Percentiles rank a stretch among this genome's conserved stretches.
Evolutionary conservation across 495 filamentous ascomycete species (phyloP).

Genomic region (Massariosphaeria phaeospora): DNA sequence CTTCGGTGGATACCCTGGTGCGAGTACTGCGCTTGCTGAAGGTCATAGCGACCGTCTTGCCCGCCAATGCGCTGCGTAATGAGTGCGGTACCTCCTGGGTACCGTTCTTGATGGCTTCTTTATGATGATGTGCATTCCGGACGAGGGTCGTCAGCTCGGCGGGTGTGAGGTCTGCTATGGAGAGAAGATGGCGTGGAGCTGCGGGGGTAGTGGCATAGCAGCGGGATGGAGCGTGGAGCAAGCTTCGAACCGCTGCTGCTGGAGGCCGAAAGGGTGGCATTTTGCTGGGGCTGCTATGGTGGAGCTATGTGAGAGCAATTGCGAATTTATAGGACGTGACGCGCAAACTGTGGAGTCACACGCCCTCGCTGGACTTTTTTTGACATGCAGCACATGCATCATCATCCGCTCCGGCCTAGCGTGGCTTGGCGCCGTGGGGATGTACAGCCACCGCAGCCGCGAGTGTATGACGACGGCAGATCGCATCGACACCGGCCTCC

Average conservation of each 20-base stretch:
- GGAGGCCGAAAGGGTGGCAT: slow-evolving; percentile 28
- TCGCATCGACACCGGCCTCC: not conserved
- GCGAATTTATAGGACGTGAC: slow-evolving; percentile 8
- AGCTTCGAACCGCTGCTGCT: slow-evolving; percentile 23
- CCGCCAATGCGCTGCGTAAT: slow-evolving; percentile 54
- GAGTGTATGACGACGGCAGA: not conserved
- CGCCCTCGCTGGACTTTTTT: not conserved
- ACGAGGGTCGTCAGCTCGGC: slow-evolving; percentile 76
- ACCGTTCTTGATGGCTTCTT: slow-evolving; percentile 65
- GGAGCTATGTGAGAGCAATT: slow-evolving; percentile 17
- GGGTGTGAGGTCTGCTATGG: slow-evolving; percentile 77
- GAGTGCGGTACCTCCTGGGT: slow-evolving; percentile 53
- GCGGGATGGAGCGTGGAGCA: slow-evolving; percentile 19
- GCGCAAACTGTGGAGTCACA: slow-evolving; percentile 7
- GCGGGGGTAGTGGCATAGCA: slow-evolving; percentile 33
- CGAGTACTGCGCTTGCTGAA: slow-evolving; percentile 93
- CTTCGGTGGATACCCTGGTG: slow-evolving; percentile 88
- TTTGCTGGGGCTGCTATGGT: not conserved
- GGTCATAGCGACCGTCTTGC: slow-evolving; percentile 87
- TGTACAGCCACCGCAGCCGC: not conserved
- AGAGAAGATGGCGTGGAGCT: slow-evolving; percentile 66
- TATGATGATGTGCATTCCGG: slow-evolving; percentile 70
- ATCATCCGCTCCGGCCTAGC: not conserved
- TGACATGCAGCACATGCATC: slow-evolving; percentile 5
- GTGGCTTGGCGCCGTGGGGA: not conserved